Conservation (phyloP, 352 stramenopile species). For the Globisporangium emineosum region DNA sequence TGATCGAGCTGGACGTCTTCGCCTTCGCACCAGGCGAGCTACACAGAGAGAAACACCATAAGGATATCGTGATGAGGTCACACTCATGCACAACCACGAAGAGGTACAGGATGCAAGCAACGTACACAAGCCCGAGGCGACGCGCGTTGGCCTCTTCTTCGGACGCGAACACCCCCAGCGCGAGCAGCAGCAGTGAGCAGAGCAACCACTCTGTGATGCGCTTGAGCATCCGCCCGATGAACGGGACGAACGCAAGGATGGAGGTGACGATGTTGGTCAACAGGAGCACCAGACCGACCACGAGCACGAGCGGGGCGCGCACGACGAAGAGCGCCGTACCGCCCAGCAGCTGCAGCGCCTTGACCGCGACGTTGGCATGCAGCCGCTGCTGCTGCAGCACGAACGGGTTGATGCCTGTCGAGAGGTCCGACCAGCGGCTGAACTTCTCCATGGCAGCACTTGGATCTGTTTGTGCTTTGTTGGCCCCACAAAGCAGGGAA, state of each 20-base stretch:
- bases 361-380: constrained; percentile 35
- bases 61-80: too few relatives aligned
- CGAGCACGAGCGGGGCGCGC: constrained; percentile 52
- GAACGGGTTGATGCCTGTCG: constrained; percentile 86
- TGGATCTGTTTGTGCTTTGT: neutral
- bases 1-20: constrained; percentile 27
- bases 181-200: constrained; percentile 58
- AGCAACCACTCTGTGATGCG: constrained; percentile 69
- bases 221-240: constrained; percentile 67
- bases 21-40: constrained; percentile 30
- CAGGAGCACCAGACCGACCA: constrained; percentile 33
- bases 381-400: constrained; percentile 70
- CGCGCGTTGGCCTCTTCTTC: constrained; percentile 73
- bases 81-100: neutral
- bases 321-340: constrained; percentile 47
- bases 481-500: neutral
- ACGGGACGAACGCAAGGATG: constrained; percentile 57
- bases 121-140: constrained; percentile 60
- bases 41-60: neutral
- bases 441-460: constrained; percentile 75
- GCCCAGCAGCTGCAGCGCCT: constrained; percentile 36
- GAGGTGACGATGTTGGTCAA: constrained; percentile 50
- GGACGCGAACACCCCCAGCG: constrained; percentile 62
- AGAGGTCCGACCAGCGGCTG: constrained; percentile 81
- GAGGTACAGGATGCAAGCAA: constrained; percentile 7